Evolutionary conservation across 2,329 filamentous ascomycete species (phyloP).

Genomic region (Cladosporium oxysporum): DNA sequence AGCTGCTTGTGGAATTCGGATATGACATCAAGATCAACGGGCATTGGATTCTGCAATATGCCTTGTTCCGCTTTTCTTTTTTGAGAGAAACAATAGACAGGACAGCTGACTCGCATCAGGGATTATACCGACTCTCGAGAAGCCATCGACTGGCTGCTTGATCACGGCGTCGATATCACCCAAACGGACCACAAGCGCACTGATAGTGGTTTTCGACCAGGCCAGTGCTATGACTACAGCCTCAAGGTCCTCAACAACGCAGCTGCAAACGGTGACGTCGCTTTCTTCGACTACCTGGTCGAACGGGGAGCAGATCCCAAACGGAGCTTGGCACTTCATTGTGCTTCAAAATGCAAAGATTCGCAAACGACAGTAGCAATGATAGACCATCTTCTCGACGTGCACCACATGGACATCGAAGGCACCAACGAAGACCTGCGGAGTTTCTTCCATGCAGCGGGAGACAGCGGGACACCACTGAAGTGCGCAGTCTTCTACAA

Average conservation of each 20-base stretch:
- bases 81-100: too few relatives aligned
- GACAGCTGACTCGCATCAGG: background rate
- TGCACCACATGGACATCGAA: conserved; percentile 21
- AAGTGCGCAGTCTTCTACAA: conserved; percentile 18
- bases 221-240: conserved; percentile 12
- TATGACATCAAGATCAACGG: conserved; percentile 1
- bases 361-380: conserved; percentile 8
- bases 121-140: conserved; percentile 17
- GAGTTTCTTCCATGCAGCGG: conserved; percentile 7
- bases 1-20: conserved; percentile 4
- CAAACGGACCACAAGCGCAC: conserved; percentile 5
- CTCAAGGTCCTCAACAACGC: conserved; percentile 19
- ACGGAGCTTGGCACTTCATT: conserved; percentile 19
- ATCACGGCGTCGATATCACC: conserved; percentile 22
- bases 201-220: background rate
- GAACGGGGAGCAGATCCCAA: conserved; percentile 20
- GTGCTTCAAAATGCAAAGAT: conserved; percentile 16
- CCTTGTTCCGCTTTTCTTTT: background rate
- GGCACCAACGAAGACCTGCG: conserved; percentile 19
- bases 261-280: conserved; percentile 22
- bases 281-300: conserved; percentile 22
- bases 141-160: conserved; percentile 19
- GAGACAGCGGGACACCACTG: conserved; percentile 19
- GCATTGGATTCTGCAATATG: background rate
- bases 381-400: conserved; percentile 21